Conservation (phyloP, 345 rosid species). For the Salix arbutifolia region DNA sequence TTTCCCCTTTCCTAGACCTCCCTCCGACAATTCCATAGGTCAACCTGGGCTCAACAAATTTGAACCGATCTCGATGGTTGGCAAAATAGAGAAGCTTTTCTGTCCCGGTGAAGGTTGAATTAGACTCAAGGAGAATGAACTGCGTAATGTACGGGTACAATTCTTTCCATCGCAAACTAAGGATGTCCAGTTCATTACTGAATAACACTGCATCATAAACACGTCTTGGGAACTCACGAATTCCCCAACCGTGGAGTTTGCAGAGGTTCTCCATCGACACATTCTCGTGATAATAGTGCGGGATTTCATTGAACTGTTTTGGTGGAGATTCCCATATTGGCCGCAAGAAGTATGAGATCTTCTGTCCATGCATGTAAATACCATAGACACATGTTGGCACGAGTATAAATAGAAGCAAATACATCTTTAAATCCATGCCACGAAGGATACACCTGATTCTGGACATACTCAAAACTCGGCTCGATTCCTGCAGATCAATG, state of each 20-base stretch:
- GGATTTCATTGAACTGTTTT: conserved; percentile 64
- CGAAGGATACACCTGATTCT: conserved; percentile 88
- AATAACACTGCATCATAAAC: conserved; percentile 80
- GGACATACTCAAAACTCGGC: conserved; percentile 70
- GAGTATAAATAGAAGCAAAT: conserved; percentile 54
- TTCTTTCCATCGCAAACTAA: conserved; percentile 71
- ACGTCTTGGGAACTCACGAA: conserved; percentile 76
- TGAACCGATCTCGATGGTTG: conserved; percentile 50
- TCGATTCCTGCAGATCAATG: conserved; percentile 59
- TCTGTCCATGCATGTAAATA: conserved; percentile 66
- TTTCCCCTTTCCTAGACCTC: conserved; percentile 68
- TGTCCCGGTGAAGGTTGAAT: conserved; percentile 71
- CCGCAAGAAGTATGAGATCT: conserved; percentile 74
- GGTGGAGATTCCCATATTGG: conserved; percentile 91
- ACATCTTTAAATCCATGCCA: conserved; percentile 77
- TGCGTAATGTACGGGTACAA: conserved; percentile 72
- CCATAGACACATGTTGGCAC: conserved; percentile 67
- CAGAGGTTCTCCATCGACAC: conserved; percentile 74
- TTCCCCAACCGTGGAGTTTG: conserved; percentile 85
- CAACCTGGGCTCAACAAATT: conserved; percentile 68
- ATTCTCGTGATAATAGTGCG: conserved; percentile 78
- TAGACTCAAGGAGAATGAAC: conserved; percentile 77
- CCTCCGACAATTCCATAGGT: conserved; percentile 75
- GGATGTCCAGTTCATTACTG: conserved; percentile 74
- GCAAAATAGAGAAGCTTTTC: conserved; percentile 61